These are phyloP conservation scores for Dimocarpus longan DNA, from an alignment of 345 rosid species.

Conservation along the genomic window DNA sequence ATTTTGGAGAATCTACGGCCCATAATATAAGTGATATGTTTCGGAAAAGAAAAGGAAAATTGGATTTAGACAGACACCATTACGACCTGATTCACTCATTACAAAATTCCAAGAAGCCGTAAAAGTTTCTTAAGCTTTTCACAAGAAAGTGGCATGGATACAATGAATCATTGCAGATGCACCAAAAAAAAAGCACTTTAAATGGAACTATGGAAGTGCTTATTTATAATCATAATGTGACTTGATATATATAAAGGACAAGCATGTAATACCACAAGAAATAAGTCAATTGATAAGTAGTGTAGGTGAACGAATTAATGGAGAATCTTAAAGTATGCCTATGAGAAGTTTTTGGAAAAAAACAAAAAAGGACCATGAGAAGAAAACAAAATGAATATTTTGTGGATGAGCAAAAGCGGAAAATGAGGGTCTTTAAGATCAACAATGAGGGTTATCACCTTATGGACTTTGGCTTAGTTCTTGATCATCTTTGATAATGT, in stretches of 20 bases:
- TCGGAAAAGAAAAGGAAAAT: too few species aligned
- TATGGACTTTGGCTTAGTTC: neutral
- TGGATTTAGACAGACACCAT: too few species aligned
- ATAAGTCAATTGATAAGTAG: neutral
- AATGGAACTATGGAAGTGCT: neutral
- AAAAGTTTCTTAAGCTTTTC: too few species aligned
- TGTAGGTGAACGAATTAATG: neutral
- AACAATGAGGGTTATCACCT: neutral
- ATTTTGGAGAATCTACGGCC: neutral
- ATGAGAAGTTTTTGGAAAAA: neutral
- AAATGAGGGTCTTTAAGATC: neutral
- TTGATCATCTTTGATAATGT: neutral
- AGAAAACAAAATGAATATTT: too few species aligned
- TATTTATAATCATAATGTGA: neutral
- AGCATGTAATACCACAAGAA: neutral
- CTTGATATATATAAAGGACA: neutral
- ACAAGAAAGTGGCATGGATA: too few species aligned
- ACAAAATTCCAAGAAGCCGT: too few species aligned
- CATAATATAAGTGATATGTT: neutral
- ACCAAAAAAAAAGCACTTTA: neutral
- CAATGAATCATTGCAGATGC: neutral
- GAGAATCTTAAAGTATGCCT: neutral
- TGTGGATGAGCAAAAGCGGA: neutral
- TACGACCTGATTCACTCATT: too few species aligned
- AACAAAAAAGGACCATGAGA: too few species aligned